Evolutionary conservation across 805 yeast species (phyloP).

Genomic region (Metschnikowia bowlesiae): DNA sequence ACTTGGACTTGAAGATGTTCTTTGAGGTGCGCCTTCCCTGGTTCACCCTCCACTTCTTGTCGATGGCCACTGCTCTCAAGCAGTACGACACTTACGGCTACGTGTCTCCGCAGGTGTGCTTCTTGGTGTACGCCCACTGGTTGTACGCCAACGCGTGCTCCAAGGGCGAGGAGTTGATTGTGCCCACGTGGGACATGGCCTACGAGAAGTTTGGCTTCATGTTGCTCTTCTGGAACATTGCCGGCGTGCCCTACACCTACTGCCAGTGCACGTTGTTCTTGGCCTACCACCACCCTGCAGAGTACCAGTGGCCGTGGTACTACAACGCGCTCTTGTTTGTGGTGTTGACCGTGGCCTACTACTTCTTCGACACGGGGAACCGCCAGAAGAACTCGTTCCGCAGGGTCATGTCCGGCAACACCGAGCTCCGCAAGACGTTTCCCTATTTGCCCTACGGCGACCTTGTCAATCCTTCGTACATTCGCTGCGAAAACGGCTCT

Average conservation of each 20-base stretch:
- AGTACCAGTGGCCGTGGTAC: constrained; percentile 65
- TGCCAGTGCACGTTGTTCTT: constrained; percentile 88
- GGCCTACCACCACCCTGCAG: constrained; percentile 77
- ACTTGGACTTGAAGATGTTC: constrained; percentile 89
- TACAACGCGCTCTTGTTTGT: constrained; percentile 58
- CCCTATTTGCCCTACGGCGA: constrained; percentile 88
- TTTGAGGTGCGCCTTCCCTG: constrained; percentile 97
- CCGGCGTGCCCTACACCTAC: constrained; percentile 98
- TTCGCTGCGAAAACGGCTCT: constrained; percentile 82
- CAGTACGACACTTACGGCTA: constrained; percentile 81
- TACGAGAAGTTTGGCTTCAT: constrained; percentile 99
- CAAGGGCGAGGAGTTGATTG: constrained; percentile 95
- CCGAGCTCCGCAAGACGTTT: constrained; percentile 74
- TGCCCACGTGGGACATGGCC: constrained; percentile 99
- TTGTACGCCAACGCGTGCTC: constrained; percentile 94
- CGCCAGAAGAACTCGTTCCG: constrained; percentile 95
- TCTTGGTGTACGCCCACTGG: constrained; percentile 82
- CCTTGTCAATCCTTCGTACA: constrained; percentile 77
- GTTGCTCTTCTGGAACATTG: constrained; percentile 98
- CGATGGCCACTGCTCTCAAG: constrained; percentile 67
- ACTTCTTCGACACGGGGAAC: constrained; percentile 90
- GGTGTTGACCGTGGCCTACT: constrained; percentile 66
- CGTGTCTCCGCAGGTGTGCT: constrained; percentile 69
- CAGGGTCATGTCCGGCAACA: constrained; percentile 76
- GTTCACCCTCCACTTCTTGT: constrained; percentile 80